Conservation (phyloP, 2,329 filamentous ascomycete species). For the Nectriaceae sp. region DNA sequence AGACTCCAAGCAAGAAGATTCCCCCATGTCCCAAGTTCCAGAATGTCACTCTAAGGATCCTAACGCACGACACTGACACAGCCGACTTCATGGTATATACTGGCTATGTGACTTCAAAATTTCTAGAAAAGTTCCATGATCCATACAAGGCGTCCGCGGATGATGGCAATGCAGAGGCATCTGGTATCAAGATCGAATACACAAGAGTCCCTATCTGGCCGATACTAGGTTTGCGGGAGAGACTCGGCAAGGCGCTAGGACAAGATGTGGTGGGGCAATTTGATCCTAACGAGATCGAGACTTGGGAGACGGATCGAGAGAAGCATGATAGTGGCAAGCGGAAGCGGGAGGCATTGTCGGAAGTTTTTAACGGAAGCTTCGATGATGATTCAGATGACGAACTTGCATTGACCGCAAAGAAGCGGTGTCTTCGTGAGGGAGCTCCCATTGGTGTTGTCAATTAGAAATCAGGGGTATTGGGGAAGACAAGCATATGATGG, state of each 20-base stretch:
- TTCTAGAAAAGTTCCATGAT: conserved; percentile 52
- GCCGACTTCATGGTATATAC: conserved; percentile 57
- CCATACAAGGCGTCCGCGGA: conserved; percentile 42
- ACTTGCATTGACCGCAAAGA: conserved; percentile 33
- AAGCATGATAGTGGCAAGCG: conserved; percentile 32
- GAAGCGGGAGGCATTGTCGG: conserved; percentile 38
- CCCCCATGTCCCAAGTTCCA: conserved; percentile 38
- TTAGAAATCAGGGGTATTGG: conserved; percentile 8
- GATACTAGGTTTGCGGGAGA: conserved; percentile 55
- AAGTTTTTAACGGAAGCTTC: conserved; percentile 44
- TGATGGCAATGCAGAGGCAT: conserved; percentile 25
- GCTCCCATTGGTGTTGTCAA: conserved; percentile 33
- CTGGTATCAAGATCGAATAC: conserved; percentile 49
- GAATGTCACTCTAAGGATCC: conserved; percentile 51
- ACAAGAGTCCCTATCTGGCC: conserved; percentile 56
- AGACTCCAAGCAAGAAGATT: conserved; percentile 20
- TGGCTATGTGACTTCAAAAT: conserved; percentile 47
- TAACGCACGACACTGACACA: conserved; percentile 52
- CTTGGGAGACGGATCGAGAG: conserved; percentile 44
- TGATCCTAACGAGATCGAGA: conserved; percentile 44
- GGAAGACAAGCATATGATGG: not conserved
- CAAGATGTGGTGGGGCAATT: conserved; percentile 49
- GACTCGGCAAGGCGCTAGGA: conserved; percentile 55
- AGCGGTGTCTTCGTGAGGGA: conserved; percentile 34
- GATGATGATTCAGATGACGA: conserved; percentile 40